Conservation (phyloP, 768 basidiomycete genomes). For the Pleurotus tuber-regium region DNA sequence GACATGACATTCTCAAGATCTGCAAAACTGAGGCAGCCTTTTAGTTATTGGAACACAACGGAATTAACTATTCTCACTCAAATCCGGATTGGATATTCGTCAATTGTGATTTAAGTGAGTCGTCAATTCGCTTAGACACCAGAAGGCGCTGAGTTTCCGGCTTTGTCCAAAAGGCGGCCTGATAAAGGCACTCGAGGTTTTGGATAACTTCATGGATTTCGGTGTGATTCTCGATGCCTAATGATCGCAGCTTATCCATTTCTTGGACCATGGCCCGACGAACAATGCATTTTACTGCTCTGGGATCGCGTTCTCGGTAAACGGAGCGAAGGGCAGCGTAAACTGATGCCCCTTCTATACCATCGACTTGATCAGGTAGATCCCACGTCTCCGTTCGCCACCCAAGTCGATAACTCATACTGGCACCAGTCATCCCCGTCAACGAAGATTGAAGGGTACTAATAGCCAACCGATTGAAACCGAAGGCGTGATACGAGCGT, state of each 20-base stretch:
- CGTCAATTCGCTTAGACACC: conserved; percentile 28
- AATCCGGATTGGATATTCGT: conserved; percentile 51
- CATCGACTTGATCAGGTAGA: conserved; percentile 60
- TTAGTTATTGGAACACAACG: neutral
- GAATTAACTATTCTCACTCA: conserved; percentile 60
- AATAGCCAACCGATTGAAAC: conserved; percentile 87
- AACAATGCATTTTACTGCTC: conserved; percentile 45
- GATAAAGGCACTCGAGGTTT: conserved; percentile 78
- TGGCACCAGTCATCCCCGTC: conserved; percentile 31
- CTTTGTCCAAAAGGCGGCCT: conserved; percentile 66
- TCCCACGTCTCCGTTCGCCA: conserved; percentile 98
- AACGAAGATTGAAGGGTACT: conserved; percentile 51
- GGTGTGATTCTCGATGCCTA: conserved; percentile 78
- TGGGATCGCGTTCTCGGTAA: conserved; percentile 70
- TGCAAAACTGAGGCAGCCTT: conserved; percentile 52
- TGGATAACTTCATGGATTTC: conserved; percentile 69
- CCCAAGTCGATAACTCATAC: conserved; percentile 75
- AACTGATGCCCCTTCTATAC: conserved; percentile 52
- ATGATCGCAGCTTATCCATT: conserved; percentile 55
- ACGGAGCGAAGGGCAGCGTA: conserved; percentile 80
- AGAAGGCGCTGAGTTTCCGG: conserved; percentile 31
- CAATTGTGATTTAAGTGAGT: conserved; percentile 40
- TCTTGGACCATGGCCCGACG: conserved; percentile 54
- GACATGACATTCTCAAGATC: conserved; percentile 77
- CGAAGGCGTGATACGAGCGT: conserved; percentile 83